Evolutionary conservation across 257 asterid genomes (phyloP).

Genomic region (Petrea volubilis): DNA sequence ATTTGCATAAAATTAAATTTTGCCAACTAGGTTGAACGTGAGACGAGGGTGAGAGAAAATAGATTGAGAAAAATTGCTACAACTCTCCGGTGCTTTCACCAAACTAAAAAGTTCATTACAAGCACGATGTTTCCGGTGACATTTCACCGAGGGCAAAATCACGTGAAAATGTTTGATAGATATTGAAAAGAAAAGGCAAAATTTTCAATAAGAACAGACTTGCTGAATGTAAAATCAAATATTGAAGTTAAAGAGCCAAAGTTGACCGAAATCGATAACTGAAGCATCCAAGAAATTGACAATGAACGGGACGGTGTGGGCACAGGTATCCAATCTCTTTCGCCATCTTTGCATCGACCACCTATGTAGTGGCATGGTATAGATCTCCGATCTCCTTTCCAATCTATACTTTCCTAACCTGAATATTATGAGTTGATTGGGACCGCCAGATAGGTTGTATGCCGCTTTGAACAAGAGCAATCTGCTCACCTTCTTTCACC

Average conservation of each 20-base stretch:
- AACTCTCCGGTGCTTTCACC: neutral
- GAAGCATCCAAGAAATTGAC: slow-evolving; percentile 10
- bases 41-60: no score
- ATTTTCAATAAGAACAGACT: neutral
- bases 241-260: neutral
- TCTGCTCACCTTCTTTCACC: slow-evolving; percentile 92
- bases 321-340: neutral
- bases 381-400: neutral
- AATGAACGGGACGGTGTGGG: neutral
- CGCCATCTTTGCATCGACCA: slow-evolving; percentile 1
- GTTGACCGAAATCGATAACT: neutral
- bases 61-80: slow-evolving; percentile 6
- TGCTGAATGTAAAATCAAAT: neutral
- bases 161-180: no score
- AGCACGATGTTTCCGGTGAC: neutral
- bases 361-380: neutral
- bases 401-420: slow-evolving; percentile 76
- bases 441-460: slow-evolving; percentile 76
- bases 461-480: slow-evolving; percentile 97
- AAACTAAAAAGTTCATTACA: slow-evolving; percentile 12
- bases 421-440: slow-evolving; percentile 91
- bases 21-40: no score
- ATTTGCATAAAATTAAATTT: no score
- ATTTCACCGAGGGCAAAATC: slow-evolving; percentile 13
- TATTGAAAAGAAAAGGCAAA: neutral